Percentiles rank a stretch among this genome's conserved stretches.
Evolutionary conservation across 2,329 filamentous ascomycete species (phyloP).

Genomic region (Fonsecaea monophora): DNA sequence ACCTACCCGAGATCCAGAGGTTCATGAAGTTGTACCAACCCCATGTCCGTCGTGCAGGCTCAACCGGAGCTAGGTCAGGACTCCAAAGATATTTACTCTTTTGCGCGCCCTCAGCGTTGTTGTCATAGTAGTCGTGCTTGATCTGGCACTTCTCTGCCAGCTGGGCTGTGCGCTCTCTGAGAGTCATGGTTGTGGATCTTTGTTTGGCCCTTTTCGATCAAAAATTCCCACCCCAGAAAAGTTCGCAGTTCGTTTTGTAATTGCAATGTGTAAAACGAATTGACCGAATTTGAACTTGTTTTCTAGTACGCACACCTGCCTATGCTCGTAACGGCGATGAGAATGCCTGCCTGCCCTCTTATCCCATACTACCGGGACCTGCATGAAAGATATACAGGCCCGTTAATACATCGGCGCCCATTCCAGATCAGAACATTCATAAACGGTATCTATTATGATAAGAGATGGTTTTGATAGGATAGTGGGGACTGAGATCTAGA

Average conservation of each 20-base stretch:
- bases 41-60: conserved; percentile 84
- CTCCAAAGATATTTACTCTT: conserved; percentile 17
- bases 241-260: neutral
- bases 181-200: conserved; percentile 6
- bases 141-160: conserved; percentile 16
- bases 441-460: conserved; percentile 8
- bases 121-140: conserved; percentile 12
- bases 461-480: conserved; percentile 13
- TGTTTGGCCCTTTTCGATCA: neutral
- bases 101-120: conserved; percentile 2
- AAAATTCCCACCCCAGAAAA: neutral
- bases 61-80: conserved; percentile 61
- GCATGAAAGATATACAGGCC: neutral
- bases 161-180: conserved; percentile 6
- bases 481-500: conserved; percentile 14
- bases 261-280: neutral
- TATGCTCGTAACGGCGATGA: neutral
- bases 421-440: neutral
- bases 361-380: neutral
- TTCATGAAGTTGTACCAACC: conserved; percentile 75
- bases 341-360: neutral
- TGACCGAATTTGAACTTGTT: neutral
- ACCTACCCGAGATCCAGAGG: conserved; percentile 19
- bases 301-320: neutral
- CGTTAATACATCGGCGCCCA: neutral